Evolutionary conservation across 2,329 filamentous ascomycete genomes (phyloP), one percentile per base, ranked within the genome.

Genomic region (Fusarium dlaminii): DNA sequence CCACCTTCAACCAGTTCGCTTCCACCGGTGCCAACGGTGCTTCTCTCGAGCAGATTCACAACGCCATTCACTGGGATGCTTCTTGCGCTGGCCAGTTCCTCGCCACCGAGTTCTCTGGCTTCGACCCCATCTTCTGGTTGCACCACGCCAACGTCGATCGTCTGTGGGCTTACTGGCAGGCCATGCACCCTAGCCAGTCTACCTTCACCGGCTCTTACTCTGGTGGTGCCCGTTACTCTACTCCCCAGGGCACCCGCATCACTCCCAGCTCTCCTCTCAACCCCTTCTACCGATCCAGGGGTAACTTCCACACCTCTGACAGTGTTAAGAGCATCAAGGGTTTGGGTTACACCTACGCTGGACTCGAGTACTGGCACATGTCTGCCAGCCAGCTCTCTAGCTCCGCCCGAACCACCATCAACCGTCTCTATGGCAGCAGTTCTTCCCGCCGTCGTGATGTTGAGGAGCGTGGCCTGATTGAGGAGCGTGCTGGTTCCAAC

Each of bases 61-160:
- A 85, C 63, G 73, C 69, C 51, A 78, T 87, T 39, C 84, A 86
- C 73, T 83, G 81, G 79, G 82, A 84, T 66, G 81, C 76, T 37
- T 79, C 74, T n/a, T 81, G 85, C 58, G 83, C 81, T n/a, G 80
- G 80, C 8, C 80, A 86, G 68, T 86, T 87, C 75, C 68, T 84
- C 8, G 70, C 79, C 32, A 74, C 84, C 14, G 79, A 80, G n/a
- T 83, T 83, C 63, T 80, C 84, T 5, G 84, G 79, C n/a, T 87
- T 85, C 68, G 85, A 87, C 46, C 82, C 84, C 17, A 72, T 87
- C 32, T 87, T 87, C 82, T 84, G 77, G 84, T 77, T 87, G 32
- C 86, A 87, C 68, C 87, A 87, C 81, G 81, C 85, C 77, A 90
- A 93, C 75, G 86, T 93, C 61, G 90, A 93, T 76, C 87, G 91